Conservation (phyloP, 169 alveolate species). For the Plasmodium gonderi region DNA sequence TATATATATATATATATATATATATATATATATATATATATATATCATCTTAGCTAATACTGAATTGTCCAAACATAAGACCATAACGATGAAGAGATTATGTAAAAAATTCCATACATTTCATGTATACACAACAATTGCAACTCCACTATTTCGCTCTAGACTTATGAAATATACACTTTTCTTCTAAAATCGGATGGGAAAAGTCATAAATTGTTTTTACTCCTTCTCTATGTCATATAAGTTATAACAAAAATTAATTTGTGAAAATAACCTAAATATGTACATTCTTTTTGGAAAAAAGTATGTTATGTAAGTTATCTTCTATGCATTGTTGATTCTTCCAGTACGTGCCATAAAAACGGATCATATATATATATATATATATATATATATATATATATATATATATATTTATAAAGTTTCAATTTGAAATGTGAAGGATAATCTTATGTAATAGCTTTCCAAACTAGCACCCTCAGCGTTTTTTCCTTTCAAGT, state of each 20-base stretch:
- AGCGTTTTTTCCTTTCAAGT: background rate
- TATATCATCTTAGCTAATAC: background rate
- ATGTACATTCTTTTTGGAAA: background rate
- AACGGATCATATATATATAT: too few species aligned
- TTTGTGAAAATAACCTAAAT: background rate
- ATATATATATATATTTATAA: background rate
- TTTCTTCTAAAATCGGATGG: background rate
- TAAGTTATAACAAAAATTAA: too few species aligned
- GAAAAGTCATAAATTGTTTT: background rate
- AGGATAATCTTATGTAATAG: background rate
- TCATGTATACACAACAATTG: background rate
- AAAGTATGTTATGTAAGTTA: background rate
- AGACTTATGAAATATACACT: background rate
- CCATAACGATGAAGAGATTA: background rate
- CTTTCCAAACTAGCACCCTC: background rate
- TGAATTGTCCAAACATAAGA: background rate
- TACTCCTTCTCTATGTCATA: too few species aligned
- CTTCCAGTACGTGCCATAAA: background rate
- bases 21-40: too few species aligned
- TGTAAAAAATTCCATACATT: background rate
- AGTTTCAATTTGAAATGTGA: background rate
- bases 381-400: too few species aligned
- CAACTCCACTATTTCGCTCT: background rate
- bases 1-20: conserved; percentile 8
- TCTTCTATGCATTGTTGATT: background rate